These are phyloP conservation scores for Trichoderma hamatum DNA, from an alignment of 2,329 filamentous ascomycete genomes.

Conservation along the genomic window DNA sequence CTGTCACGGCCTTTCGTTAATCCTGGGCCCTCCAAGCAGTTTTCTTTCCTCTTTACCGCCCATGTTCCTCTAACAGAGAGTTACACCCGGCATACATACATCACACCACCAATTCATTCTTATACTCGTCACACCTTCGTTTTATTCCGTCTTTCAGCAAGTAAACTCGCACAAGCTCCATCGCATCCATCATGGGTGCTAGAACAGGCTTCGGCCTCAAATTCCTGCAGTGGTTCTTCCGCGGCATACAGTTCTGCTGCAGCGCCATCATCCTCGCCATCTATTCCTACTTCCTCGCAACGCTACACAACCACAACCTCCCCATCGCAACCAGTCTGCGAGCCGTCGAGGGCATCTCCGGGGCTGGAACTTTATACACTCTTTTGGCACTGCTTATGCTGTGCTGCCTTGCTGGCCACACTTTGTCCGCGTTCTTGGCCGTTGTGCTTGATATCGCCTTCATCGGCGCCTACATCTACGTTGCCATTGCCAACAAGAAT, in stretches of 20 bases:
- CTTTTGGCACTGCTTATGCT: slow-evolving; percentile 72
- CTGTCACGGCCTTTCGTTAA: not conserved
- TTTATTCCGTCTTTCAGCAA: not conserved
- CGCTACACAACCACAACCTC: slow-evolving; percentile 66
- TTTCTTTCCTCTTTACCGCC: not conserved
- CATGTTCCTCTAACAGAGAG: not conserved
- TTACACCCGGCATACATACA: not conserved
- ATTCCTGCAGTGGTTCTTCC: slow-evolving; percentile 68
- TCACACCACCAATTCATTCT: not conserved
- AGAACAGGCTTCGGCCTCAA: slow-evolving; percentile 61
- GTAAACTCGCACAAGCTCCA: not conserved
- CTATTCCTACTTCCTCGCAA: slow-evolving; percentile 82
- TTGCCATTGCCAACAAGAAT: slow-evolving; percentile 72
- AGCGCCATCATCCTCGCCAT: slow-evolving; percentile 74
- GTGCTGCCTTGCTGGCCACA: slow-evolving; percentile 76
- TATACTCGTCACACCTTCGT: not conserved
- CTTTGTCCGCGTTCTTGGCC: slow-evolving; percentile 71
- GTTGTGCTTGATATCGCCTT: slow-evolving; percentile 79
- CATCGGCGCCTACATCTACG: slow-evolving; percentile 75
- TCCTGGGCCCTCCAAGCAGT: not conserved
- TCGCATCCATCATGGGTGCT: slow-evolving; percentile 36
- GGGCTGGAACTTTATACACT: slow-evolving; percentile 74
- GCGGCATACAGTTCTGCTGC: slow-evolving; percentile 73
- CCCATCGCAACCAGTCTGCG: slow-evolving; percentile 66
- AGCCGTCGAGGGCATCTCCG: slow-evolving; percentile 78